phyloP scores from a whole-genome alignment of 116 monocot species.

The Zostera marina region DNA sequence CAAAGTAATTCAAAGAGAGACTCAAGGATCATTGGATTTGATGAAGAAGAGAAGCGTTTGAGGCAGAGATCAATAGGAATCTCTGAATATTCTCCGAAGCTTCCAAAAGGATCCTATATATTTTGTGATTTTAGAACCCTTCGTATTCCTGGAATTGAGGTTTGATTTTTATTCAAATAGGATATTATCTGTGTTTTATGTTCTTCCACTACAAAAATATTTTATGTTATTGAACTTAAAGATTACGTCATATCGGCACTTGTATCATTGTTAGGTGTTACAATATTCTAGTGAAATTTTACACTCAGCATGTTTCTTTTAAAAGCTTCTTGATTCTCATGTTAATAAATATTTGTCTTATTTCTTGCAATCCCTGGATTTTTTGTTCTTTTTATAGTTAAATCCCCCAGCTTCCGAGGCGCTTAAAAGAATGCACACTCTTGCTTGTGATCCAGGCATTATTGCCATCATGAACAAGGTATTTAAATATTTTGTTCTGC shows the following conservation, averaged over 20 bases:
- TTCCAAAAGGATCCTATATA: slow-evolving; percentile 68
- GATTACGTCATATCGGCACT: not conserved
- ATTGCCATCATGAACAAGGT: slow-evolving; percentile 99
- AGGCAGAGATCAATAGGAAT: slow-evolving; percentile 24
- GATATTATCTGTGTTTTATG: too few species aligned
- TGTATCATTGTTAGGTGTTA: not conserved
- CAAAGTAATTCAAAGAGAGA: slow-evolving; percentile 35
- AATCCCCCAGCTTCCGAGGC: slow-evolving; percentile 87
- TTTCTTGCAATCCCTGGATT: not conserved
- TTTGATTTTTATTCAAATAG: slow-evolving; percentile 10
- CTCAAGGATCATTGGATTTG: slow-evolving; percentile 76
- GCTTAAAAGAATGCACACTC: slow-evolving; percentile 90
- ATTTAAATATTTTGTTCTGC: not conserved
- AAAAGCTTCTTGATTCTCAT: too few species aligned
- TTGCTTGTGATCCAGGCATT: slow-evolving; percentile 93
- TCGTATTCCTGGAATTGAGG: slow-evolving; percentile 81
- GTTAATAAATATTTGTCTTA: too few species aligned
- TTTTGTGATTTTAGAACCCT: slow-evolving; percentile 85
- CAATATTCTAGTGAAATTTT: not conserved
- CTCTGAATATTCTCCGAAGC: slow-evolving; percentile 27
- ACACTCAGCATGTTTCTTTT: not conserved
- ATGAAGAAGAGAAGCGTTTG: slow-evolving; percentile 79
- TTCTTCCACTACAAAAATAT: too few species aligned
- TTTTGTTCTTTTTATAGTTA: slow-evolving; percentile 26
- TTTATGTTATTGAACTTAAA: not conserved